Base-by-base conservation (phyloP, 805 yeast species). In the Wickerhamomyces ciferrii region DNA sequence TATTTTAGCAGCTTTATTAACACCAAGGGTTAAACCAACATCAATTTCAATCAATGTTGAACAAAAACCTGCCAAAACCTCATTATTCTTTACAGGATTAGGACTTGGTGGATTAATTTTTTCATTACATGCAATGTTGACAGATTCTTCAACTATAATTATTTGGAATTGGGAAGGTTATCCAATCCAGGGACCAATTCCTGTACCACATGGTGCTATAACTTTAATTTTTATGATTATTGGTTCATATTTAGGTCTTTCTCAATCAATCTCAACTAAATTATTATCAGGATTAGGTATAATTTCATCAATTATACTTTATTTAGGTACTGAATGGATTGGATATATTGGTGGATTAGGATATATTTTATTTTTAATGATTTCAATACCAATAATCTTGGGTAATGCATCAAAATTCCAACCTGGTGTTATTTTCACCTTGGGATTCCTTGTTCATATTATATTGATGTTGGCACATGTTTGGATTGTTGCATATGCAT, bases 401-500 rank as follows among this genome's bases (percentile, higher is more conserved):
- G 79, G 78, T 51, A 75, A 81, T 17, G 72, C 77, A 10, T 70
- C 79, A 23, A 72, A 76, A 15, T 75, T 76, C 61, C 67, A 76
- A 48, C 79, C 87, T 23, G 83, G 84, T 2, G 55, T 74, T 20
- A 63, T 80, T 1, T 79, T 82, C 56, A 65, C 72, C 4, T 47
- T 76, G 2, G 75, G 78, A 0, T 76, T 78, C 47, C 58, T 81
- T 6, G 53, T 78, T 40, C 68, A 76, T 51, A 70, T 82, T 43
- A 42, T 84, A 4, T 61, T 87, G 34, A 73, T 84, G 23, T 72
- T 94, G 50, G 95, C 86, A 5, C 92, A 90, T 64, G 96, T 92
- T 43, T 92, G 98, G 98, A 84, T 86, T 39, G 98, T 94, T 41
- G 99, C 99, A 0, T 94, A 94, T 65, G 98, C 99, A 0, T 94